These are phyloP conservation scores for Salvia miltiorrhiza DNA, from an alignment of 257 asterid species.

Conservation along the genomic window DNA sequence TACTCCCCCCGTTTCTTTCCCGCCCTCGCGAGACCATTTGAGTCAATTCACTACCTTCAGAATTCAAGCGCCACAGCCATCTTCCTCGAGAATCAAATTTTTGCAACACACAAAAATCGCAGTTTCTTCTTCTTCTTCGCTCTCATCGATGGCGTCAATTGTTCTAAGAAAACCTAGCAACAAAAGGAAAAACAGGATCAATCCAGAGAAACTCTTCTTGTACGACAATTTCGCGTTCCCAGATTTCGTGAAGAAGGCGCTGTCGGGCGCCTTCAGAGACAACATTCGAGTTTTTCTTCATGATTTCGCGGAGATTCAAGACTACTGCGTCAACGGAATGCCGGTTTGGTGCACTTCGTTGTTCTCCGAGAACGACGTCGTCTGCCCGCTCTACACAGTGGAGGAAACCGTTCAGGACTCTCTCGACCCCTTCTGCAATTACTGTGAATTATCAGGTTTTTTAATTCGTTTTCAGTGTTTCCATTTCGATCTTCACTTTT, in stretches of 20 bases:
- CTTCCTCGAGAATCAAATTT: constrained; percentile 26
- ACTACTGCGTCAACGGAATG: constrained; percentile 43
- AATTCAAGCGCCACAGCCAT: constrained; percentile 45
- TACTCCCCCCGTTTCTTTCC: constrained; percentile 16
- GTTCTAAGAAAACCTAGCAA: constrained; percentile 31
- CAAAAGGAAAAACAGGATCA: constrained; percentile 29
- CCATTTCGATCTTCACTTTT: not conserved
- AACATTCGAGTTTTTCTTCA: constrained; percentile 49
- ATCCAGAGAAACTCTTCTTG: constrained; percentile 35
- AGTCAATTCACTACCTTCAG: constrained; percentile 13
- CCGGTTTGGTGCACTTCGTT: constrained; percentile 55
- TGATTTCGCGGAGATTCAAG: constrained; percentile 43
- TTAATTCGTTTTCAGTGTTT: not conserved
- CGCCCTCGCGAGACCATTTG: constrained; percentile 29
- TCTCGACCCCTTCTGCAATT: constrained; percentile 50
- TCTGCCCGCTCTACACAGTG: constrained; percentile 53
- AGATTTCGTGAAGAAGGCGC: constrained; percentile 22
- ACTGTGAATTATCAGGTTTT: constrained; percentile 66
- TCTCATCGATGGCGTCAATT: constrained; percentile 45
- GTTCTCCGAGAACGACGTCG: constrained; percentile 31
- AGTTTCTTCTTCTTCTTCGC: not conserved
- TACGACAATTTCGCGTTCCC: constrained; percentile 36
- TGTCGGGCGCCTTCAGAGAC: constrained; percentile 57
- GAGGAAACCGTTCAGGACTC: constrained; percentile 62
- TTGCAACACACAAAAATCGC: not conserved